Percentiles rank a stretch among this genome's conserved stretches.
Evolutionary conservation across 306 rosid genomes (phyloP).

Genomic region (Malus fusca): DNA sequence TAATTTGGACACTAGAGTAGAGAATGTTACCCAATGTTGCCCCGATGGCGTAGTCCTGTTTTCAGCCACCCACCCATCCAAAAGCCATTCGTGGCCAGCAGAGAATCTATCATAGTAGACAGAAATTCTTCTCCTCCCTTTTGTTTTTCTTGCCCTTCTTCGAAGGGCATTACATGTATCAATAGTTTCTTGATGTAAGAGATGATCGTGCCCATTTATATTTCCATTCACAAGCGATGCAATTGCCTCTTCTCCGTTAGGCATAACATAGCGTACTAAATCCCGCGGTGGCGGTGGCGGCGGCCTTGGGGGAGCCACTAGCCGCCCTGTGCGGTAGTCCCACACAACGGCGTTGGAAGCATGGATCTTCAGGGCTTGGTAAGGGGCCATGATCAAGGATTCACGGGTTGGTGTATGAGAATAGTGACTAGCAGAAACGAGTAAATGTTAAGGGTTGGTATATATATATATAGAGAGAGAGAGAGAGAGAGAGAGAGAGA

Average conservation of each 20-base stretch:
- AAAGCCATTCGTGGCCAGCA: neutral
- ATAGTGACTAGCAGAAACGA: neutral
- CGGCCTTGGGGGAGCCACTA: neutral
- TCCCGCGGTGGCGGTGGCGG: neutral
- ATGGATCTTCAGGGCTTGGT: neutral
- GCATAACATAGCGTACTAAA: neutral
- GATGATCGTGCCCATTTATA: neutral
- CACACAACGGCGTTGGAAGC: neutral
- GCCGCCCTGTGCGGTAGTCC: neutral
- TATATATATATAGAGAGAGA: no score
- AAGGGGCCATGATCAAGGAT: neutral
- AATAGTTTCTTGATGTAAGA: no score
- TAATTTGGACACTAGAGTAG: neutral
- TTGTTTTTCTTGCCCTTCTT: no score
- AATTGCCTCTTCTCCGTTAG: neutral
- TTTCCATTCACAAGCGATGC: neutral
- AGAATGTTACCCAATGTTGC: neutral
- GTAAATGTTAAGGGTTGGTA: no score
- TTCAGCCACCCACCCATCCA: neutral
- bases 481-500: no score
- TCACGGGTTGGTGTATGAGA: neutral
- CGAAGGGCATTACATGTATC: no score
- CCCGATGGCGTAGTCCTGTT: neutral
- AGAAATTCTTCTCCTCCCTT: no score
- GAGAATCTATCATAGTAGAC: neutral